These are phyloP conservation scores for Pichia terricola DNA, from an alignment of 1,139 yeast genomes.

Conservation along the genomic window DNA sequence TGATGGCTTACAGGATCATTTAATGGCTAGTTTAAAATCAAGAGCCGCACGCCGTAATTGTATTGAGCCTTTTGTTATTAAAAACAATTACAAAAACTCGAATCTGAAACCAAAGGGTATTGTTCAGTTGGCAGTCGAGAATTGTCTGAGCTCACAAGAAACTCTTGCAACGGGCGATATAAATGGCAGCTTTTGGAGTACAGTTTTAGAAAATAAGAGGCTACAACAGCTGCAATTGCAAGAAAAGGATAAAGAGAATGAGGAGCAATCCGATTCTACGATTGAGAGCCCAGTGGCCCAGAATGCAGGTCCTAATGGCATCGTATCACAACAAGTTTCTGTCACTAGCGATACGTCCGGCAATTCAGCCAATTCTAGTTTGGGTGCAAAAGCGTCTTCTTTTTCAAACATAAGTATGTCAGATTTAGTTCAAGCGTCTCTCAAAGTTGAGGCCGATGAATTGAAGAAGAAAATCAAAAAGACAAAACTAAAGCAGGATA, in stretches of 20 bases:
- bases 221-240: background rate
- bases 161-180: background rate
- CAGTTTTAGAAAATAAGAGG: background rate
- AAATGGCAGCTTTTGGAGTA: background rate
- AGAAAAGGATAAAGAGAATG: background rate
- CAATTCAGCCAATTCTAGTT: background rate
- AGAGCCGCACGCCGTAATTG: background rate
- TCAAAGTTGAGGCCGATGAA: background rate
- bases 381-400: background rate
- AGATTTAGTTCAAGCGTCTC: background rate
- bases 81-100: no score
- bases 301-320: background rate
- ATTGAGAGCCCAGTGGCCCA: background rate
- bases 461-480: background rate
- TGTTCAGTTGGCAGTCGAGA: background rate
- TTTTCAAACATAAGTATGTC: background rate
- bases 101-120: background rate
- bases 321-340: background rate
- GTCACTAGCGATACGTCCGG: background rate
- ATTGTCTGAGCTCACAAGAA: background rate
- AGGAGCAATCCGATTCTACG: no score
- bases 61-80: background rate
- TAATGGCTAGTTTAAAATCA: background rate
- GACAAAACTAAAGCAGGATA: background rate
- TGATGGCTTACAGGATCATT: conserved; percentile 1